phyloP scores from a whole-genome alignment of 2,329 filamentous ascomycete species.

The Aspergillus sp. region DNA sequence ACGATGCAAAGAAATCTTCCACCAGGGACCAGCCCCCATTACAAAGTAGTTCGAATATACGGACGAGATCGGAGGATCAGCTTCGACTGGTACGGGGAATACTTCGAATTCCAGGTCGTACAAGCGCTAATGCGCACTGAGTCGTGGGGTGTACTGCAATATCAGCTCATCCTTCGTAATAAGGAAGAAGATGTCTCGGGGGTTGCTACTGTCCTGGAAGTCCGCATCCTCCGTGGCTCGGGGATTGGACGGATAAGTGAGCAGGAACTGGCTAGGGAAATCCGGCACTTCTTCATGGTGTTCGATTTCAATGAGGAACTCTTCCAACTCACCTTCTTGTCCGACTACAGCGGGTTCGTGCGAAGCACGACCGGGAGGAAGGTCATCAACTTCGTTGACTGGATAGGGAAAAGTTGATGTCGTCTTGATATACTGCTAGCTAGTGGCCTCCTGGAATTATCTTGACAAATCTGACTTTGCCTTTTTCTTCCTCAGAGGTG shows the following conservation, averaged over 20 bases:
- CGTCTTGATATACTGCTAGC: no score
- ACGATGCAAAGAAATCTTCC: neutral
- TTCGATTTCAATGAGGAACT: neutral
- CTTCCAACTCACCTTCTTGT: slow-evolving; percentile 17
- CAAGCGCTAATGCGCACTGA: slow-evolving; percentile 22
- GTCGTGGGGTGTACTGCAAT: slow-evolving; percentile 39
- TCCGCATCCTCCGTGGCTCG: slow-evolving; percentile 19
- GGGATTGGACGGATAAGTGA: neutral
- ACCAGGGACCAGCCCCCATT: slow-evolving; percentile 19
- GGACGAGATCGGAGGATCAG: slow-evolving; percentile 47
- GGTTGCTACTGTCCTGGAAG: slow-evolving; percentile 14
- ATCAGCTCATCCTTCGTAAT: slow-evolving; percentile 41
- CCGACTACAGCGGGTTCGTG: slow-evolving; percentile 15
- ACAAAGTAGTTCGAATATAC: slow-evolving; percentile 39
- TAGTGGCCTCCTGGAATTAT: no score
- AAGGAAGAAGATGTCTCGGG: neutral
- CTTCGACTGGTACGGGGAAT: slow-evolving; percentile 43
- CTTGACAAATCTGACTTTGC: no score
- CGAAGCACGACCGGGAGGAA: slow-evolving; percentile 22
- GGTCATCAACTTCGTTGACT: slow-evolving; percentile 22
- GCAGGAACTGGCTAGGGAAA: neutral
- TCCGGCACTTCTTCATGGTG: neutral
- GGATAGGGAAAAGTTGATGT: no score
- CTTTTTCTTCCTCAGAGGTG: no score
- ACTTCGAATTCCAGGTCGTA: slow-evolving; percentile 40